A percentile compares a stretch with the other conserved stretches of the same genome.
Conservation (phyloP, 176 grass and related monocot genomes). For the Oryza glaberrima region DNA sequence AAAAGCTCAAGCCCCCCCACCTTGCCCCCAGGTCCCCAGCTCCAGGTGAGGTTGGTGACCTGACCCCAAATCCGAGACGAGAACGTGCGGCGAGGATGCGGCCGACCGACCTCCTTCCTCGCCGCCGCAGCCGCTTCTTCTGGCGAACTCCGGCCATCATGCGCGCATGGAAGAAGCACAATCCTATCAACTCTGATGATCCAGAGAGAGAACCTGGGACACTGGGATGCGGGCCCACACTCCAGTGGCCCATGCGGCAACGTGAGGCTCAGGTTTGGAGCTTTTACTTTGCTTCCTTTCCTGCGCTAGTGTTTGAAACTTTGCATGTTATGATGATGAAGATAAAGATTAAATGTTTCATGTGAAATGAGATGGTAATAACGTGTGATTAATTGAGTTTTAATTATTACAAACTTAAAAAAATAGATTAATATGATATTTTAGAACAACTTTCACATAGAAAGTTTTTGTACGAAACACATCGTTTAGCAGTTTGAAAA, state of each 20-base stretch:
- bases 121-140: not conserved
- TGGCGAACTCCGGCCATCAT: not conserved
- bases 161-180: not conserved
- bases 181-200: no score
- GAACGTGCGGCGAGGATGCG: slow-evolving; percentile 10
- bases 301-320: no score
- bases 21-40: not conserved
- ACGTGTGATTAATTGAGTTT: no score
- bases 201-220: not conserved
- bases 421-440: no score
- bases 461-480: no score
- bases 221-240: not conserved
- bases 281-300: not conserved
- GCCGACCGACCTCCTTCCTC: not conserved
- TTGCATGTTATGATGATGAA: no score
- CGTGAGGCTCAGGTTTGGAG: not conserved
- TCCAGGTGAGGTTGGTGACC: not conserved
- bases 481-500: no score
- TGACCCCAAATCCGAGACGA: slow-evolving; percentile 3
- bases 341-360: no score
- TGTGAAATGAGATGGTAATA: no score
- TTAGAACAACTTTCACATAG: no score
- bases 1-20: not conserved
- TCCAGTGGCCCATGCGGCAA: not conserved
- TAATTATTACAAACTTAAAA: no score